phyloP scores from a whole-genome alignment of 305 asterid genomes.

The Fraxinus paxiana region DNA sequence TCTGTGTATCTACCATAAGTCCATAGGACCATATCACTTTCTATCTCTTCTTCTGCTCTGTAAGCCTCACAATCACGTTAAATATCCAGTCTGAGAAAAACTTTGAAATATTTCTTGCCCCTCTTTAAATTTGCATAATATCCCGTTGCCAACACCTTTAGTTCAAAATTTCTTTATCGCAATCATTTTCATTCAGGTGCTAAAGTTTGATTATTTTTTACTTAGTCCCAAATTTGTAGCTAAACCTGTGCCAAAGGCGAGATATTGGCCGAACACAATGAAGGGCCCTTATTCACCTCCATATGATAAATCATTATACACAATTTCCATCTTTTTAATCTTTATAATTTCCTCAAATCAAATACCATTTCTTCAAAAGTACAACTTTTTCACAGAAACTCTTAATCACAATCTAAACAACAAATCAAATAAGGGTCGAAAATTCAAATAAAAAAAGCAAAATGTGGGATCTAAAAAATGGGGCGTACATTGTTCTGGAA shows the following conservation, averaged over 20 bases:
- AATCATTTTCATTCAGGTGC: background rate
- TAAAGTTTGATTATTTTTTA: background rate
- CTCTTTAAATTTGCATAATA: background rate
- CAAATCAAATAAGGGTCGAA: conserved; percentile 2
- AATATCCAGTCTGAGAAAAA: background rate
- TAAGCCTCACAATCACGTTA: background rate
- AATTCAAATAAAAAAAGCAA: background rate
- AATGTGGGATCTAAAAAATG: conserved; percentile 6
- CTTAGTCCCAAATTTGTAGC: background rate
- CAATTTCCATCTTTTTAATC: background rate
- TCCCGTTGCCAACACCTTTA: background rate
- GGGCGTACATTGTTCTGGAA: conserved; percentile 56
- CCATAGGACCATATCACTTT: background rate
- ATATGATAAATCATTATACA: background rate
- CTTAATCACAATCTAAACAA: background rate
- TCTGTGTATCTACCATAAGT: background rate
- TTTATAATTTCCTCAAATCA: background rate
- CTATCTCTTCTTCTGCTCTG: background rate
- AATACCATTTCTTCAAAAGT: background rate
- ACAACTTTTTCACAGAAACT: background rate
- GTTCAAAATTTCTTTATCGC: background rate
- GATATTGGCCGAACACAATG: background rate
- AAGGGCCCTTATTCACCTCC: background rate
- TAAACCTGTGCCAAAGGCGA: background rate
- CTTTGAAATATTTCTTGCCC: background rate